Base-by-base conservation (phyloP, 257 asterid species). In the Nicotiana noctiflora region DNA sequence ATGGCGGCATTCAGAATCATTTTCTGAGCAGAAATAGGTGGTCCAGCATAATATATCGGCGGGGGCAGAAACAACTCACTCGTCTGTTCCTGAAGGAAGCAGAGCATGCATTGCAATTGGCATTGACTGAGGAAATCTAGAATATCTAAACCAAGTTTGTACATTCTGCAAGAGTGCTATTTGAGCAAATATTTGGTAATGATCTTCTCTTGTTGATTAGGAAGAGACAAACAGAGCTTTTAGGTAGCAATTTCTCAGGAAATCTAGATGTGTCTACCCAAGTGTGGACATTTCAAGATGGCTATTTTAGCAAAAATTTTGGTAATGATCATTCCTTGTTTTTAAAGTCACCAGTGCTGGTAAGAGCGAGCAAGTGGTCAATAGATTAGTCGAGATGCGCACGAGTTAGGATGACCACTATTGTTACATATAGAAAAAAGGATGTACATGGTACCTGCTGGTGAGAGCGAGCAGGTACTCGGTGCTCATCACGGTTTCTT, bases 41-140 rank as follows among this genome's bases (percentile, higher is more conserved):
- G 89, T 87, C 86, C 18, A 86, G 97, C 89, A 88, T 92, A 79
- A 88, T 93, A 25, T 95, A 93, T 76, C 83, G 97, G 32, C 86
- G 61, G 74, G 99, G 99, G 75, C 98, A 93, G 85, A 93, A 95
- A 83, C 83, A 90, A 55, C 90, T 95, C n/a, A 80, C 96, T 79
- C 88, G 89, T 18, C 84, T 83, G 63, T 92, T 93, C 87, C 62
- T 92, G 25, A 87, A 79, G 82, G 99, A 95, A 85, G 98, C 98
- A 0, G 99, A 92, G 81, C 92, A 93, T 19, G 97, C 97, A 2
- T 82, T 95, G 89, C 90, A 92, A 3, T 77, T 95, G 74, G 95
- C 98, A n/a, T 60, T 93, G 83, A 87, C 80, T 1, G 92, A 91
- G 82, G 91, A 82, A 55, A 89, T 83, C 83, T 86, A 81, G 77